These are phyloP conservation scores for Ustulina deusta DNA, from an alignment of 2,329 filamentous ascomycete genomes.

Conservation along the genomic window DNA sequence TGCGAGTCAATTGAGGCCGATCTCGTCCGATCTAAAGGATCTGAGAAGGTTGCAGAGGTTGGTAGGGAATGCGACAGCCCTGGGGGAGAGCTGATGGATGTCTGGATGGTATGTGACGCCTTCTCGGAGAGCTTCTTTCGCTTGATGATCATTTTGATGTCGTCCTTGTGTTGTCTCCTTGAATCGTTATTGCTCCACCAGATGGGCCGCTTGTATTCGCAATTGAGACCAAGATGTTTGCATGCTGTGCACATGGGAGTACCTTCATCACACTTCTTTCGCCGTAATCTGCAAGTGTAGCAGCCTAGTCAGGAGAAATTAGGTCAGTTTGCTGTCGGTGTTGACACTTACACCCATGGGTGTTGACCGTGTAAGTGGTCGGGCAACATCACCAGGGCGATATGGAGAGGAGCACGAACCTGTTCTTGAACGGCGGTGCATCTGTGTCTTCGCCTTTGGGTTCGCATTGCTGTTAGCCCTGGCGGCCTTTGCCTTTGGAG, in stretches of 20 bases:
- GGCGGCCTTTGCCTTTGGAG: conserved; percentile 68
- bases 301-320: conserved; percentile 61
- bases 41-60: conserved; percentile 83
- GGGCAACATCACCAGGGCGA: conserved; percentile 38
- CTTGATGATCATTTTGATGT: conserved; percentile 98
- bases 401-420: conserved; percentile 70
- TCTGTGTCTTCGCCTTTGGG: conserved; percentile 80
- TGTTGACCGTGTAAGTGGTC: conserved; percentile 41
- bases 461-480: conserved; percentile 65
- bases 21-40: conserved; percentile 77
- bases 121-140: conserved; percentile 95
- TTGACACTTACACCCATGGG: conserved; percentile 42
- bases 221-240: conserved; percentile 82
- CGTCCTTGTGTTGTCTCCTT: conserved; percentile 87
- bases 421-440: conserved; percentile 94
- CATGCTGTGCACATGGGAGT: conserved; percentile 72
- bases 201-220: conserved; percentile 95
- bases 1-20: conserved; percentile 85
- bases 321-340: conserved; percentile 50
- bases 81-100: conserved; percentile 75
- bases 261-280: conserved; percentile 78
- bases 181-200: conserved; percentile 98
- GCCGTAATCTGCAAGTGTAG: conserved; percentile 75
- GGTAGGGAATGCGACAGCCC: conserved; percentile 84
- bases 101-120: conserved; percentile 69